Conservation (phyloP, 2,329 filamentous ascomycete species). For the Bipolaris sorokiniana region DNA sequence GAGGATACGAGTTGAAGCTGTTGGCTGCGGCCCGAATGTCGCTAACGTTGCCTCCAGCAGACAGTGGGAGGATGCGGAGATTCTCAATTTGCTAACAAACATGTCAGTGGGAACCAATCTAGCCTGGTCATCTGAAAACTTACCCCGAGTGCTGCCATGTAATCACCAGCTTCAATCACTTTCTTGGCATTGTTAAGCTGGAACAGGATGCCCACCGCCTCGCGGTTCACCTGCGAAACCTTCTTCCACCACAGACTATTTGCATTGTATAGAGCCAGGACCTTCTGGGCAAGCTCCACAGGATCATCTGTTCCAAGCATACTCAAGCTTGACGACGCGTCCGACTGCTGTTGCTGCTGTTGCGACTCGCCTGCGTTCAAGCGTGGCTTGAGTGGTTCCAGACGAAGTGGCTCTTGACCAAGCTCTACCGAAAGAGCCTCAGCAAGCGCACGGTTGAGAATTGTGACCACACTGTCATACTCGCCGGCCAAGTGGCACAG, state of each 20-base stretch:
- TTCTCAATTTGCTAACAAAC: conserved; percentile 69
- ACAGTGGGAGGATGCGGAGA: conserved; percentile 80
- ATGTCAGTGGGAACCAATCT: not conserved
- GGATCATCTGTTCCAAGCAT: conserved; percentile 73
- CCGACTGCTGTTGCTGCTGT: conserved; percentile 39
- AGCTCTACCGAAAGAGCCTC: conserved; percentile 87
- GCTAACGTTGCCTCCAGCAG: conserved; percentile 74
- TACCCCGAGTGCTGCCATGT: conserved; percentile 69
- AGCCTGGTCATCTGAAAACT: conserved; percentile 46
- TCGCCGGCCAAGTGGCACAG: conserved; percentile 94
- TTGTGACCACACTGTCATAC: conserved; percentile 90
- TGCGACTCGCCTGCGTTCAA: conserved; percentile 43
- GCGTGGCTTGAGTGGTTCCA: conserved; percentile 81
- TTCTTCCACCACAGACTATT: conserved; percentile 66
- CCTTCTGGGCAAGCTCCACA: conserved; percentile 65
- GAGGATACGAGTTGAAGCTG: conserved; percentile 77
- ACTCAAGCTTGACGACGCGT: conserved; percentile 60
- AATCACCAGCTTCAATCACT: conserved; percentile 63
- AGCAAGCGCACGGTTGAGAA: conserved; percentile 87
- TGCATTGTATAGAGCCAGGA: conserved; percentile 66
- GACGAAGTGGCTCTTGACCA: conserved; percentile 76
- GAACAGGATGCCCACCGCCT: conserved; percentile 65
- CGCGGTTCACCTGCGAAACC: conserved; percentile 64
- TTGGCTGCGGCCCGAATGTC: conserved; percentile 80
- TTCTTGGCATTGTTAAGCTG: conserved; percentile 66